phyloP scores from a whole-genome alignment of 208 protist species.

The Angomonas ambiguus region DNA sequence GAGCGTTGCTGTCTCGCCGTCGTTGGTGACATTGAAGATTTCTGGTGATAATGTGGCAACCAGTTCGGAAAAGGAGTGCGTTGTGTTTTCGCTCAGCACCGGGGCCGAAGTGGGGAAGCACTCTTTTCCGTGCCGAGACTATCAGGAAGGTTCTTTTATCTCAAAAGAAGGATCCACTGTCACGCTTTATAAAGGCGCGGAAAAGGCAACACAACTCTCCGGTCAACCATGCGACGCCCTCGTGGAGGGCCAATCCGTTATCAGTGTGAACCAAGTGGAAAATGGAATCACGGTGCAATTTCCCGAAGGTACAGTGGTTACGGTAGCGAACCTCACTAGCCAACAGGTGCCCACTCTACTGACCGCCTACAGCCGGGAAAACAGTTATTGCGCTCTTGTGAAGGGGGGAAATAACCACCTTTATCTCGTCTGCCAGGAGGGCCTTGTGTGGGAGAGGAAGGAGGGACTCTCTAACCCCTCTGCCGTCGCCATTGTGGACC shows the following conservation, averaged over 20 bases:
- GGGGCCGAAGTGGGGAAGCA: constrained; percentile 2
- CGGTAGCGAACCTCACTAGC: not conserved
- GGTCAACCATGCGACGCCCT: not conserved
- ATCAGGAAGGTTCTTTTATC: not conserved
- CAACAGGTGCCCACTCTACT: not conserved
- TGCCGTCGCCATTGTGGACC: constrained; percentile 46
- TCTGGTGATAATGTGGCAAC: not conserved
- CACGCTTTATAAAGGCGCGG: not conserved
- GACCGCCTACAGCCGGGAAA: not conserved
- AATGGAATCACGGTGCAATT: not conserved
- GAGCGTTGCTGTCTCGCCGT: not conserved
- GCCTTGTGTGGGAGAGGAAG: constrained; percentile 57
- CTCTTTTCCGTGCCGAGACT: not conserved
- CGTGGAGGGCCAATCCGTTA: not conserved
- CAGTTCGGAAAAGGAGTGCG: not conserved
- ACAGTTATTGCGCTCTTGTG: constrained; percentile 34
- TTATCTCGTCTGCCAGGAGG: constrained; percentile 33
- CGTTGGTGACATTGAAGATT: not conserved
- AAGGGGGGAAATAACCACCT: constrained; percentile 55
- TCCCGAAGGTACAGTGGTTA: not conserved
- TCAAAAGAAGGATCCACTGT: not conserved
- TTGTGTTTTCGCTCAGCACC: constrained; percentile 12
- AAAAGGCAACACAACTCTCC: not conserved
- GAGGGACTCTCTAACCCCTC: constrained; percentile 57
- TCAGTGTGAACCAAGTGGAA: not conserved